Conservation (phyloP, 2,329 filamentous ascomycete genomes). For the Colletotrichum graminicola region DNA sequence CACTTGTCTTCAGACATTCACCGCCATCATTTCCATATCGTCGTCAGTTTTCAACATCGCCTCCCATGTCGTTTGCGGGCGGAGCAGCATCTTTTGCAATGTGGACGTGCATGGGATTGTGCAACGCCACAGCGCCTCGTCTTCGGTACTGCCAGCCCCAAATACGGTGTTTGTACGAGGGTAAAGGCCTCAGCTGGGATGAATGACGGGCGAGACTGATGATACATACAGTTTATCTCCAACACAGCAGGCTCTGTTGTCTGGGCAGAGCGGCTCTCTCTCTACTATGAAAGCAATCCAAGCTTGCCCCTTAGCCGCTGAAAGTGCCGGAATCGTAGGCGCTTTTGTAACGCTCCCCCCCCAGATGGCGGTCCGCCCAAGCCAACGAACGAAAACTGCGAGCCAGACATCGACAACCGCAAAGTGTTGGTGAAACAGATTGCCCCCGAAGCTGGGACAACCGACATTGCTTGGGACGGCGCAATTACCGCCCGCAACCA, state of each 20-base stretch:
- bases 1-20: background rate
- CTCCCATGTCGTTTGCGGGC: background rate
- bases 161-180: constrained; percentile 20
- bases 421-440: constrained; percentile 23
- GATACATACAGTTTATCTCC: background rate
- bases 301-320: too few relatives aligned
- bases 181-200: constrained; percentile 7
- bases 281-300: background rate
- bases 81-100: background rate
- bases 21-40: background rate
- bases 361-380: constrained; percentile 24
- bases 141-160: constrained; percentile 2
- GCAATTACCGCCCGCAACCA: constrained; percentile 9
- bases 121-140: background rate
- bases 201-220: background rate
- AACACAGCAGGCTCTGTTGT: background rate
- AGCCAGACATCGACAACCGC: background rate
- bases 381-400: constrained; percentile 20
- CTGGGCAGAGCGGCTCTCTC: constrained; percentile 5
- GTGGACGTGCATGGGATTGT: constrained; percentile 3
- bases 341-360: too few relatives aligned
- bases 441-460: constrained; percentile 6
- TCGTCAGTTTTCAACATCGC: background rate
- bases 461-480: background rate
- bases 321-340: too few relatives aligned